Conservation (phyloP, 441 rosid species). For the Geranium incanum region DNA sequence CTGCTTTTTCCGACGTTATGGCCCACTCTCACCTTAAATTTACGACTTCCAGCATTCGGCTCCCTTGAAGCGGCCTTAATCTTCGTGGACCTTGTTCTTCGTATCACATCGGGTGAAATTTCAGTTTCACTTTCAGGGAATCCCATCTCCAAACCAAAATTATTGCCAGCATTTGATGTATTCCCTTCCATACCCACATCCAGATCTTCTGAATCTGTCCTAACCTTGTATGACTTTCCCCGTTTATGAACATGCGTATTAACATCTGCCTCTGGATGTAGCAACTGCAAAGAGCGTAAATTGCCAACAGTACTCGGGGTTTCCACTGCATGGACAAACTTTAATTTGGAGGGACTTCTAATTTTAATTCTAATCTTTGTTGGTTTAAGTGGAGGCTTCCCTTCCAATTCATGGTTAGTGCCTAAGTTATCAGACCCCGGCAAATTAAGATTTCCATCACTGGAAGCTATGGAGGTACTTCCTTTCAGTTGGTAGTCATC, state of each 20-base stretch:
- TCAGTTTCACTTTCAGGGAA: conserved; percentile 27
- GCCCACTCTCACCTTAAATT: conserved; percentile 32
- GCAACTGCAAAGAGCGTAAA: conserved; percentile 21
- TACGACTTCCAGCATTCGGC: conserved; percentile 26
- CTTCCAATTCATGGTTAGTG: conserved; percentile 35
- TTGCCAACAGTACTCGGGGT: conserved; percentile 27
- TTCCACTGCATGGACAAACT: conserved; percentile 25
- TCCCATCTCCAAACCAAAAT: conserved; percentile 28
- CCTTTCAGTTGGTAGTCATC: conserved; percentile 21
- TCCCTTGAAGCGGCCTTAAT: conserved; percentile 47
- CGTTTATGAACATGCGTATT: conserved; percentile 17
- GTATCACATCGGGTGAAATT: conserved; percentile 39
- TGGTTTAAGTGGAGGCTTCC: conserved; percentile 39
- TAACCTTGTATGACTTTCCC: conserved; percentile 20
- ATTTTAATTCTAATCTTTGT: conserved; percentile 50
- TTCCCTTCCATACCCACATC: conserved; percentile 29
- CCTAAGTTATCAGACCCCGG: conserved; percentile 21
- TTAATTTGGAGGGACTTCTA: conserved; percentile 34
- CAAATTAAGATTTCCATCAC: conserved; percentile 18
- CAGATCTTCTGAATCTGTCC: conserved; percentile 25
- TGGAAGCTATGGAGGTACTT: conserved; percentile 22
- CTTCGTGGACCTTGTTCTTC: conserved; percentile 65
- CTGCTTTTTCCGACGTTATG: conserved; percentile 37
- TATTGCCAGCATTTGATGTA: conserved; percentile 23
- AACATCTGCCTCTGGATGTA: conserved; percentile 19